A percentile compares a stretch with the other conserved stretches of the same genome.
Evolutionary conservation across 805 yeast species (phyloP).

Genomic region (Kurtzmaniella fragi): DNA sequence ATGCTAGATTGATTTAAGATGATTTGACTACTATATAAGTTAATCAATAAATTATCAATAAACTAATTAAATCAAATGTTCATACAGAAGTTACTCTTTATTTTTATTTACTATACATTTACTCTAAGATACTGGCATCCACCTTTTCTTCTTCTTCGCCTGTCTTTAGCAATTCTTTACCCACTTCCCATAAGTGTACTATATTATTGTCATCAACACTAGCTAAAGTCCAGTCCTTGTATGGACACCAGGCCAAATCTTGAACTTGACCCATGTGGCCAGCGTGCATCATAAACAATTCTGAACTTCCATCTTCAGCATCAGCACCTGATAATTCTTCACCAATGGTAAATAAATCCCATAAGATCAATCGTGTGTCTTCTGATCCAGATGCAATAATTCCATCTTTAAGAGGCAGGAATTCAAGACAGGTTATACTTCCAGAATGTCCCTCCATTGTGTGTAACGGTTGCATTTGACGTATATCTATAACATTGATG

Average conservation of each 20-base stretch:
- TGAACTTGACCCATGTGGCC: constrained; percentile 79
- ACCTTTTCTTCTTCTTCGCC: constrained; percentile 10
- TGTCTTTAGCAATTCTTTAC: constrained; percentile 21
- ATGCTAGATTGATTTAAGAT: too few species aligned
- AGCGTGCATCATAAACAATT: constrained; percentile 85
- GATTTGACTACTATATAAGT: too few species aligned
- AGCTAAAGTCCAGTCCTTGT: constrained; percentile 72
- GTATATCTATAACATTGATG: constrained; percentile 58
- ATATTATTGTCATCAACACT: constrained; percentile 59
- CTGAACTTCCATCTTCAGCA: constrained; percentile 88
- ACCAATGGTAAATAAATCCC: constrained; percentile 80
- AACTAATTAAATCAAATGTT: too few species aligned
- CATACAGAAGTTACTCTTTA: neutral
- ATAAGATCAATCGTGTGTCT: constrained; percentile 71
- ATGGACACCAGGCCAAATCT: constrained; percentile 67
- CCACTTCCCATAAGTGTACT: constrained; percentile 55
- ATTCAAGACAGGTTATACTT: constrained; percentile 65
- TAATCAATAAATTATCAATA: too few species aligned
- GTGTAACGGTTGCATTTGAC: constrained; percentile 49
- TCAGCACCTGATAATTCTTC: constrained; percentile 83
- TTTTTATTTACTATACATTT: constrained; percentile 1
- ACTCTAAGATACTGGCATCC: constrained; percentile 21
- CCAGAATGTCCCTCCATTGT: constrained; percentile 79
- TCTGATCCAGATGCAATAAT: constrained; percentile 71
- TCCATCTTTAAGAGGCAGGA: constrained; percentile 75